Percentiles rank a stretch among this genome's conserved stretches.
Evolutionary conservation across 1,284 basidiomycete genomes (phyloP).

Genomic region (Ceratobasidium sp.): DNA sequence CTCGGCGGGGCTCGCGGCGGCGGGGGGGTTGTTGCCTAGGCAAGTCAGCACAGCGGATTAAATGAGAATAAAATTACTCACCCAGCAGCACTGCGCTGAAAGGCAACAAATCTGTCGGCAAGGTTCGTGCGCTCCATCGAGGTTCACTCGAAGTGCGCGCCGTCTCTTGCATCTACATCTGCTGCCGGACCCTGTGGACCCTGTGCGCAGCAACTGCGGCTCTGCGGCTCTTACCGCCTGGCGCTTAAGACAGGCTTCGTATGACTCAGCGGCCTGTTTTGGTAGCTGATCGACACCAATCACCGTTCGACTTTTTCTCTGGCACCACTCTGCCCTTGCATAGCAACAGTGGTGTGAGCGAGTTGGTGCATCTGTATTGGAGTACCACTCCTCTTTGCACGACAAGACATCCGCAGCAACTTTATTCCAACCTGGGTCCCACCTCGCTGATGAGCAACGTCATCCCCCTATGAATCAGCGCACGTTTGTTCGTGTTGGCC

Average conservation of each 20-base stretch:
- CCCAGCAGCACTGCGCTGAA: constrained; percentile 74
- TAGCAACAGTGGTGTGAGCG: neutral
- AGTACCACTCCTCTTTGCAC: too few relatives aligned
- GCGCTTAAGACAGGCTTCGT: neutral
- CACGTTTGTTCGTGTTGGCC: neutral
- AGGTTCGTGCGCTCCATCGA: constrained; percentile 54
- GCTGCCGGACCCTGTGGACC: constrained; percentile 12
- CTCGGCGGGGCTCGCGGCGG: constrained; percentile 21
- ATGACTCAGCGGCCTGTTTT: constrained; percentile 2
- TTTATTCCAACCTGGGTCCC: neutral
- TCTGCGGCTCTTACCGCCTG: neutral
- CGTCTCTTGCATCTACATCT: constrained; percentile 22
- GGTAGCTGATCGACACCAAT: constrained; percentile 14
- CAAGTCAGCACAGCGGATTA: constrained; percentile 33
- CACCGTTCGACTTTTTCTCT: neutral
- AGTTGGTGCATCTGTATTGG: too few relatives aligned
- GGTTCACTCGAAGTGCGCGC: constrained; percentile 21
- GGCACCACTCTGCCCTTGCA: neutral
- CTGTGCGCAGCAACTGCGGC: constrained; percentile 24
- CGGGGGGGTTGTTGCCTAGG: constrained; percentile 32
- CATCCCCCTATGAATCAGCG: neutral
- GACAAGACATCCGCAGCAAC: too few relatives aligned
- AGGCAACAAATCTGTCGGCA: constrained; percentile 72
- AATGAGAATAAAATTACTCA: constrained; percentile 57
- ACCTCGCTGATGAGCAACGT: neutral